Conservation (phyloP, 1,284 basidiomycete genomes). For the Papiliotrema laurentii region DNA sequence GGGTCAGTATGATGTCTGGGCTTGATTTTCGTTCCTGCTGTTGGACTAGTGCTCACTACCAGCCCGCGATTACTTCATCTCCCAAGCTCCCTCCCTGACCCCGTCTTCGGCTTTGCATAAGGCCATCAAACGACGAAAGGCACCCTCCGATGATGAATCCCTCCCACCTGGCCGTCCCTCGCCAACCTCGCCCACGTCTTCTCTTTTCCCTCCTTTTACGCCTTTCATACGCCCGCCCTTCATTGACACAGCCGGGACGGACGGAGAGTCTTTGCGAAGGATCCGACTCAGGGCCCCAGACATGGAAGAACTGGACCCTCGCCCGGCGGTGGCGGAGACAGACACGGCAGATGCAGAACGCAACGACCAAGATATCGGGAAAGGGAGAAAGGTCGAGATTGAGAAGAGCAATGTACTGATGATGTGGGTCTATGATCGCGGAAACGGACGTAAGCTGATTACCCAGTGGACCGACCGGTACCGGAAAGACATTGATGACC, state of each 20-base stretch:
- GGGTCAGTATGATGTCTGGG: background rate
- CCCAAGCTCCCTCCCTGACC: slow-evolving; percentile 49
- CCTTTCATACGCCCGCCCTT: too few species aligned
- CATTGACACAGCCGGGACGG: background rate
- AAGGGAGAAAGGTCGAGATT: slow-evolving; percentile 50
- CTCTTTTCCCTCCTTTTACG: too few species aligned
- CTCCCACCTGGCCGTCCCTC: too few species aligned
- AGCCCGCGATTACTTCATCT: slow-evolving; percentile 42
- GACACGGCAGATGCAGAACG: slow-evolving; percentile 14
- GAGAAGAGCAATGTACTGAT: slow-evolving; percentile 93
- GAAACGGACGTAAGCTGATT: slow-evolving; percentile 5
- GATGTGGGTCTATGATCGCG: slow-evolving; percentile 55
- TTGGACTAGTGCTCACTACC: slow-evolving; percentile 15
- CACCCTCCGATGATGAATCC: background rate
- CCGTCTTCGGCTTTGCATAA: slow-evolving; percentile 44
- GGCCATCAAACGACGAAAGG: slow-evolving; percentile 13
- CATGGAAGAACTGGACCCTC: slow-evolving; percentile 1
- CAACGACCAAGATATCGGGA: slow-evolving; percentile 8
- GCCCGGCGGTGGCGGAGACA: slow-evolving; percentile 9
- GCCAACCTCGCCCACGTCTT: too few species aligned
- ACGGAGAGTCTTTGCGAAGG: background rate
- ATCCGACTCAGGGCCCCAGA: slow-evolving; percentile 1
- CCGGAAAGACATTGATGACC: slow-evolving; percentile 81
- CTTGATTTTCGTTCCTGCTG: too few species aligned
- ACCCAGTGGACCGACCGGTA: slow-evolving; percentile 45